Conservation (phyloP, 2,329 filamentous ascomycete species). For the Ceratocystiopsis minuta region DNA sequence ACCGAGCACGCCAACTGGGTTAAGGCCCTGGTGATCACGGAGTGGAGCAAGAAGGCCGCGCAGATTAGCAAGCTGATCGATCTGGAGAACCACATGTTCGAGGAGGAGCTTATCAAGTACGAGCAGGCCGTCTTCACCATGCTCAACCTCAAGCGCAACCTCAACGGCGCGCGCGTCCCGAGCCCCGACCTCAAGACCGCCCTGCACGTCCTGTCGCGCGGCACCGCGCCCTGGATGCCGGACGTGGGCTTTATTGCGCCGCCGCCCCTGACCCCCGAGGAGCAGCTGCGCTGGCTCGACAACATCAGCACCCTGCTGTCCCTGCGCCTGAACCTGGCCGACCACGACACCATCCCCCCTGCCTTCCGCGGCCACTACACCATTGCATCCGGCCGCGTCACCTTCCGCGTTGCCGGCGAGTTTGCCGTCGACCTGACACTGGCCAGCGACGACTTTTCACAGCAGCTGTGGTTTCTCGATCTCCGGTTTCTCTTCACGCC, state of each 20-base stretch:
- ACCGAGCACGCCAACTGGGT: conserved; percentile 74
- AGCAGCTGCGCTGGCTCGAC: conserved; percentile 56
- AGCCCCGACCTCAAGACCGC: conserved; percentile 87
- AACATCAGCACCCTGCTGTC: conserved; percentile 72
- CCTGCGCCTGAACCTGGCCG: conserved; percentile 68
- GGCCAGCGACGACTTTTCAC: conserved; percentile 62
- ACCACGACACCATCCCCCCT: conserved; percentile 57
- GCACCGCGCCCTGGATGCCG: conserved; percentile 60
- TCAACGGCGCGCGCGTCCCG: conserved; percentile 57
- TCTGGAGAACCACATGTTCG: conserved; percentile 52
- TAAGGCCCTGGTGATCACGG: conserved; percentile 75
- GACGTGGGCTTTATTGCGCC: conserved; percentile 67
- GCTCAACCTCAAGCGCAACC: conserved; percentile 53
- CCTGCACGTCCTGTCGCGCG: conserved; percentile 64
- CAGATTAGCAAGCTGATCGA: conserved; percentile 81
- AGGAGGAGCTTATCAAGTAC: conserved; percentile 42
- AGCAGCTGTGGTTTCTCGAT: conserved; percentile 89
- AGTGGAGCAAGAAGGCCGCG: conserved; percentile 69
- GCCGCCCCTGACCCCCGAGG: conserved; percentile 49
- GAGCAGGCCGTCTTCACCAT: conserved; percentile 42
- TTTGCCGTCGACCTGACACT: conserved; percentile 91
- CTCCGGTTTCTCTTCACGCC: conserved; percentile 71
- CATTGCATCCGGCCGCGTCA: conserved; percentile 73
- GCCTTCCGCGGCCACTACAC: conserved; percentile 54
- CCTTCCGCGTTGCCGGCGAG: conserved; percentile 65